Base-by-base conservation (phyloP, 1,139 yeast genomes). In the Yamadazyma atlantica region DNA sequence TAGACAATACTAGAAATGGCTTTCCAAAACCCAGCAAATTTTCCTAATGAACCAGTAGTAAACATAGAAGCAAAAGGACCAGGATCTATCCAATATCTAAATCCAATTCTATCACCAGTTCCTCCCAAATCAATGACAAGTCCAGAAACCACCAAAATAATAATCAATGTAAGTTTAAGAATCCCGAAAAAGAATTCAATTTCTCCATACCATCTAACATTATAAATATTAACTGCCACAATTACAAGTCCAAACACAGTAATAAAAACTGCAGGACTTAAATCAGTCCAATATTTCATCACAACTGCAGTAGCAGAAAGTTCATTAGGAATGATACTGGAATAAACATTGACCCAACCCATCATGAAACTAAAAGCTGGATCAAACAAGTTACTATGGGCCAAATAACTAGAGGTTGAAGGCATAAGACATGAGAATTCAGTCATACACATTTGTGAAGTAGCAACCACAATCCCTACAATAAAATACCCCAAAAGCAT, bases 1-100 rank as follows among this genome's bases (percentile, higher is more conserved):
- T 86, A 88, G 6, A 96, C 95, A 22, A 85, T 85, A 9, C 86
- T 69, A 51, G 87, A 78, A 23, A 87, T 79, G 47, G 96, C 96
- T 55, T 86, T 86, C 48, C 84, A 62, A 78, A 86, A 41, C 67
- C 77, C 75, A 54, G 64, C 41, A 52, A 85, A 85, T 44, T 80
- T 66, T 12, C 95, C 95, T 4, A 72, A 50, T 3, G 60, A 46
- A 0, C 92, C 94, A 0, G 72, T 64, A 8, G 76, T 66, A 36
- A 66, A 60, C 49, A 70, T 75, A 42, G 70, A 74, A 67, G 73
- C 65, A 72, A 69, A 69, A 0, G 87, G 60, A 12, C 72, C 73
- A 0, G 73, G 72, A 26, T 59, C 35, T 33, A 53, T 58, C 75
- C 75, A 69, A 50, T 66, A 63, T 39, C 50, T 54, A 18, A 56